These are phyloP conservation scores for Leccinum solheimii DNA, from an alignment of 1,284 basidiomycete species.

Conservation along the genomic window DNA sequence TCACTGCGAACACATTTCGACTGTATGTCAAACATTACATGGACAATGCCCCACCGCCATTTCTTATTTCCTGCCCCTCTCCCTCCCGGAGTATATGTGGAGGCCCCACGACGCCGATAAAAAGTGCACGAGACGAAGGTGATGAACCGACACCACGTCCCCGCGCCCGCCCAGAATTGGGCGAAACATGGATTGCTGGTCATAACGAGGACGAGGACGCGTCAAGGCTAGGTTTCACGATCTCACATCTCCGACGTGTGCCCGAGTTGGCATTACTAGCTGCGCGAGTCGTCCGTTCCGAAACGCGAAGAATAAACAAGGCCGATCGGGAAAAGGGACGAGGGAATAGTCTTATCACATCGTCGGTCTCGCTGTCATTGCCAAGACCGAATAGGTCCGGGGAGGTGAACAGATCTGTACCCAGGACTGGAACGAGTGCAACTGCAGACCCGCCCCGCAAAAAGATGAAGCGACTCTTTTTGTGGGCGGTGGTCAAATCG, in stretches of 20 bases:
- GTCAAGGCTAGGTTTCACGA: slow-evolving; percentile 52
- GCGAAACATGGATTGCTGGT: not conserved
- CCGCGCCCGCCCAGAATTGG: not conserved
- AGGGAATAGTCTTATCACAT: not conserved
- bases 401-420: not conserved
- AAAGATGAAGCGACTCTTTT: slow-evolving; percentile 66
- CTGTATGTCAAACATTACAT: slow-evolving; percentile 77
- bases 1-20: slow-evolving; percentile 67
- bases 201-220: slow-evolving; percentile 12
- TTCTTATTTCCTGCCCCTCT: not conserved
- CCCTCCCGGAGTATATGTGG: slow-evolving; percentile 6
- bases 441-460: slow-evolving; percentile 17
- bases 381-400: not conserved
- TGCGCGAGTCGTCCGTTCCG: slow-evolving; percentile 57
- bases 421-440: not conserved
- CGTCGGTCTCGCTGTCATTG: not conserved
- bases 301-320: slow-evolving; percentile 49
- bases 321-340: slow-evolving; percentile 39
- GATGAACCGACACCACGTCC: slow-evolving; percentile 22
- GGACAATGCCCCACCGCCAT: slow-evolving; percentile 45
- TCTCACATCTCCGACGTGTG: slow-evolving; percentile 72
- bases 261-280: slow-evolving; percentile 67
- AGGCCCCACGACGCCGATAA: slow-evolving; percentile 25
- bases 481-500: slow-evolving; percentile 59
- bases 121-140: slow-evolving; percentile 8